Percentiles rank a stretch among this genome's conserved stretches.
Conservation (phyloP, 2,329 filamentous ascomycete genomes). For the Curvularia lunata region DNA sequence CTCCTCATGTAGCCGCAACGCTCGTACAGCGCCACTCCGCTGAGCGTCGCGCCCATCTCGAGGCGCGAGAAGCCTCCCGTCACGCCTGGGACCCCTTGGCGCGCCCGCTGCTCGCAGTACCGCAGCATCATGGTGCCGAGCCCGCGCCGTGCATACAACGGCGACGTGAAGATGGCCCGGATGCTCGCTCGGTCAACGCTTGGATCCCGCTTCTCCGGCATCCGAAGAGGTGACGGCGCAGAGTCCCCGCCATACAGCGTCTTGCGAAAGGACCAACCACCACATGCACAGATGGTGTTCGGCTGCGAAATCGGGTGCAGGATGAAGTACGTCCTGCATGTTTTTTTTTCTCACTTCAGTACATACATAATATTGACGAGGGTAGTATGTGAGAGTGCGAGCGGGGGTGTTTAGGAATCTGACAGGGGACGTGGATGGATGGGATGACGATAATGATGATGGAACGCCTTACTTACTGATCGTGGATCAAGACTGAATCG, state of each 20-base stretch:
- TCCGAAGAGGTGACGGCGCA: constrained; percentile 37
- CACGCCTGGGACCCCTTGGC: constrained; percentile 21
- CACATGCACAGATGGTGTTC: constrained; percentile 40
- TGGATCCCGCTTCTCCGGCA: constrained; percentile 41
- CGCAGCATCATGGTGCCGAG: constrained; percentile 50
- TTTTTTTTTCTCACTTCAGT: background rate
- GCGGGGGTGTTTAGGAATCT: background rate
- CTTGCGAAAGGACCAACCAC: constrained; percentile 46
- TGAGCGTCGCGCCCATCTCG: constrained; percentile 48
- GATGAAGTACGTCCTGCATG: constrained; percentile 42
- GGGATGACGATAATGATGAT: background rate
- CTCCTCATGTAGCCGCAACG: constrained; percentile 45
- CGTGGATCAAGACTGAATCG: constrained; percentile 43
- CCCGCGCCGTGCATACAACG: constrained; percentile 35
- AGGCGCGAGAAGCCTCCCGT: constrained; percentile 35
- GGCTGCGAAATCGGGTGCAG: constrained; percentile 34
- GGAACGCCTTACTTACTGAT: constrained; percentile 32
- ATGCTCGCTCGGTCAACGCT: constrained; percentile 40
- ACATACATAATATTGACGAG: background rate
- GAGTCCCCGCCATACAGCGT: constrained; percentile 46
- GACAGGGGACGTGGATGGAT: background rate
- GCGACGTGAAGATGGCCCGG: constrained; percentile 46
- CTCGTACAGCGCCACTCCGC: constrained; percentile 44
- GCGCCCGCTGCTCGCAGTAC: constrained; percentile 41
- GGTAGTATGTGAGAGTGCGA: background rate